Evolutionary conservation across 345 rosid genomes (phyloP).

Genomic region (Aquilaria yunnanensis): DNA sequence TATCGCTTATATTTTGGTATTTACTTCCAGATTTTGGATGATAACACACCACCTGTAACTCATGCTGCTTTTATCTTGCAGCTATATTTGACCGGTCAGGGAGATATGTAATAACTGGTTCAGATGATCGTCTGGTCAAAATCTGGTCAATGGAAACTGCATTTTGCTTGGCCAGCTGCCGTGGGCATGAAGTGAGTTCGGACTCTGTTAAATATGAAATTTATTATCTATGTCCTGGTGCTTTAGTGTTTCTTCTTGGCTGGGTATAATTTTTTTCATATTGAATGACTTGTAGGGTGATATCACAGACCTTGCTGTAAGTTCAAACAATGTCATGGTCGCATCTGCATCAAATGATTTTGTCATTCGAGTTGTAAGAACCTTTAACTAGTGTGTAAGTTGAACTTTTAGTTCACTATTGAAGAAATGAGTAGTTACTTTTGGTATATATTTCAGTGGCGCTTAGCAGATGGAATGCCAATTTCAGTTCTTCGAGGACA

Average conservation of each 20-base stretch:
- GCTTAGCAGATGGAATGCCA: slow-evolving; percentile 94
- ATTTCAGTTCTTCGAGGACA: slow-evolving; percentile 95
- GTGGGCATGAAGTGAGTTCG: slow-evolving; percentile 95
- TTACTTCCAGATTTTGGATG: neutral
- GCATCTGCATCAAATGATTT: slow-evolving; percentile 99
- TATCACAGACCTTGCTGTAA: slow-evolving; percentile 96
- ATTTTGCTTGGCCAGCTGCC: slow-evolving; percentile 97
- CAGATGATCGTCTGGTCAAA: slow-evolving; percentile 98
- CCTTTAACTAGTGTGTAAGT: slow-evolving; percentile 13
- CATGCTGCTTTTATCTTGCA: slow-evolving; percentile 26
- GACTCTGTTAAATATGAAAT: slow-evolving; percentile 12
- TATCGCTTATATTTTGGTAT: too few relatives aligned
- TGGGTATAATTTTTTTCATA: slow-evolving; percentile 4
- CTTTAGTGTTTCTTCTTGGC: slow-evolving; percentile 8
- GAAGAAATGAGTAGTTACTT: slow-evolving; percentile 12
- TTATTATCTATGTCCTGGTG: slow-evolving; percentile 5
- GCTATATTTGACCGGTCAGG: slow-evolving; percentile 97
- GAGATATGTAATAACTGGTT: slow-evolving; percentile 94
- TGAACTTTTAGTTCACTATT: slow-evolving; percentile 12
- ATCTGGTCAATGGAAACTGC: slow-evolving; percentile 99
- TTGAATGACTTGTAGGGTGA: slow-evolving; percentile 62
- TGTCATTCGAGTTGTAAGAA: slow-evolving; percentile 89
- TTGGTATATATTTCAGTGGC: slow-evolving; percentile 69
- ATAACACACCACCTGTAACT: neutral
- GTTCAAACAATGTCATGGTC: slow-evolving; percentile 87